These are phyloP conservation scores for Peniophora sp. DNA, from an alignment of 1,284 basidiomycete species.

Conservation along the genomic window DNA sequence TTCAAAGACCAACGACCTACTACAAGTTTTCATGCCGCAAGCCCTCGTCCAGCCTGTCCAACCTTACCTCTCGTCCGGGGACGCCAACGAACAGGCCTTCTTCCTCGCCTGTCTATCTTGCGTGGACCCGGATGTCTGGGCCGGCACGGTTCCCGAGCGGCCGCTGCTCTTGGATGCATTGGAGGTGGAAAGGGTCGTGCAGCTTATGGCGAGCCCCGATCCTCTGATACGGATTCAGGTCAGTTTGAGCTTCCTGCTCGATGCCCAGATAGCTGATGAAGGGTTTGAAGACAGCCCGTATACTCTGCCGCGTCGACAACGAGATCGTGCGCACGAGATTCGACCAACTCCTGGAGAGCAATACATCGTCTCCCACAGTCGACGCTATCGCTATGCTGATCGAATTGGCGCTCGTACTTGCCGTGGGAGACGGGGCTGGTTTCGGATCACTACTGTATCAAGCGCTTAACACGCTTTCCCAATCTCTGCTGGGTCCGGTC, in stretches of 20 bases:
- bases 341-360: too few species aligned
- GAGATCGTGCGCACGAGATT: too few species aligned
- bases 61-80: slow-evolving; percentile 43
- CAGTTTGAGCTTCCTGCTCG: slow-evolving; percentile 25
- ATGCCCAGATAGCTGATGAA: too few species aligned
- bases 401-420: too few species aligned
- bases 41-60: slow-evolving; percentile 31
- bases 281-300: too few species aligned
- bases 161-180: slow-evolving; percentile 49
- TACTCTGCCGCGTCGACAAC: too few species aligned
- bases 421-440: too few species aligned
- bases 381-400: too few species aligned
- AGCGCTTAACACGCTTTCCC: not conserved
- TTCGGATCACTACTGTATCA: too few species aligned
- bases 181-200: slow-evolving; percentile 67
- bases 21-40: slow-evolving; percentile 28
- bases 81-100: slow-evolving; percentile 53
- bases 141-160: slow-evolving; percentile 43
- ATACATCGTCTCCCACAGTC: too few species aligned
- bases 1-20: slow-evolving; percentile 21
- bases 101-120: slow-evolving; percentile 57
- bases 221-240: slow-evolving; percentile 45
- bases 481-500: slow-evolving; percentile 3
- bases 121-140: slow-evolving; percentile 54
- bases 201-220: slow-evolving; percentile 53